Evolutionary conservation across 1,284 basidiomycete species (phyloP), one percentile per base, ranked within the genome.

Genomic region (Nidula niveotomentosa): DNA sequence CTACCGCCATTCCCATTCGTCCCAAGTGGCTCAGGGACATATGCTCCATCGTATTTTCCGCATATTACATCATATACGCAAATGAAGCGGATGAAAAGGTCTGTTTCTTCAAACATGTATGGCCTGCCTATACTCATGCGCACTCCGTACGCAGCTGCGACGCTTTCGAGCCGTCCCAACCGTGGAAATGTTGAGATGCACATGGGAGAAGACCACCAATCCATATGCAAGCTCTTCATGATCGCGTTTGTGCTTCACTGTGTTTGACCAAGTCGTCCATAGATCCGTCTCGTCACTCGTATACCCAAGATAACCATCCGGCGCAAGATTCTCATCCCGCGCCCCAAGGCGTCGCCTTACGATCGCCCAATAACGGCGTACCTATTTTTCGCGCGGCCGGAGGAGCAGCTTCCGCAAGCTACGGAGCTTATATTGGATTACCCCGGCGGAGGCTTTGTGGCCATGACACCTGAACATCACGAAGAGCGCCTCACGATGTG

Each of bases 141-240:
- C 30, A 30, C 30, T 30, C 30, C 30, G 5, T 5, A 30, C 51
- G 37, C 68, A 98, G 94, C 81, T 99, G 49, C 86, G 95, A 56
- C 85, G 88, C 58, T 97, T 91, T 68, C 81, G 96, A 61, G 94
- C 95, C 23, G 85, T 96, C 1, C 95, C 94, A 54, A 98, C 95
- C 0, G 88, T 98, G 33, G 96, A 98, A 71, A 95, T 98, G 90
- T 83, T 99, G 41, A 85, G 96, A 8, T 80, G 83, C 8, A 98
- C 94, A 7, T 98, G 96, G 96, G 94, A 98, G 72, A 99, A 99
- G 79, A 93, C 94, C 0, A 83, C 82, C 8, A 97, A 98, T 72
- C 96, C 95, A 56, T 93, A 94, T 75, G 91, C 92, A 63, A 59
- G 81, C 67, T 23, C 13, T n/a, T 5, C 54, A 13, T 58, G 52